Percentiles rank a stretch among this genome's conserved stretches.
These are phyloP conservation scores for Schwanniomyces yamadae DNA, from an alignment of 805 yeast genomes.

Conservation along the genomic window DNA sequence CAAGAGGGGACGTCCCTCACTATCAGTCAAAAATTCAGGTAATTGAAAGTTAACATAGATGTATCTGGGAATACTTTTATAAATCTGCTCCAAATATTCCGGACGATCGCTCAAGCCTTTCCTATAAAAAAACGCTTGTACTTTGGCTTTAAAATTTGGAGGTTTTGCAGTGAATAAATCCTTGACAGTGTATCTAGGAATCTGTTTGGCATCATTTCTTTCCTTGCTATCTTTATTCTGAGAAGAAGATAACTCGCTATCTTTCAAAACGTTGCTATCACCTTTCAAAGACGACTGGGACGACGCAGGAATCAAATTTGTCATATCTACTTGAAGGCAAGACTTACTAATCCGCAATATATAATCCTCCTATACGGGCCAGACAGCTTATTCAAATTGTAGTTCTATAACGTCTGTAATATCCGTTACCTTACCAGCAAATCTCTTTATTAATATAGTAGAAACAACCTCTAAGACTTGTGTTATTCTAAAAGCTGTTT, in stretches of 20 bases:
- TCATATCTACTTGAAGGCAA: too few species aligned
- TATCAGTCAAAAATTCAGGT: slow-evolving; percentile 42
- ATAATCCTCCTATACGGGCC: too few species aligned
- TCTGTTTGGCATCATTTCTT: not conserved
- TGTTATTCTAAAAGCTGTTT: too few species aligned
- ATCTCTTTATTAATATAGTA: too few species aligned
- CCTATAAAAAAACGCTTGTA: slow-evolving; percentile 18
- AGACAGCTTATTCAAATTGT: too few species aligned
- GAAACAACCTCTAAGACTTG: too few species aligned
- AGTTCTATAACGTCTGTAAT: too few species aligned
- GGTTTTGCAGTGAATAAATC: slow-evolving; percentile 18
- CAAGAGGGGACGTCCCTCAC: slow-evolving; percentile 31
- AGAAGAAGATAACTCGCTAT: not conserved
- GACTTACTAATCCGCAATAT: too few species aligned
- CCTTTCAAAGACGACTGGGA: slow-evolving; percentile 2
- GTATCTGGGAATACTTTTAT: slow-evolving; percentile 38
- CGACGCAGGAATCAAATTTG: not conserved
- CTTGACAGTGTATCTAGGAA: slow-evolving; percentile 8
- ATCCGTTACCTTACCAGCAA: too few species aligned
- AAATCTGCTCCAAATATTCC: slow-evolving; percentile 34
- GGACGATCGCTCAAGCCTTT: slow-evolving; percentile 32
- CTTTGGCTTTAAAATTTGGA: slow-evolving; percentile 20
- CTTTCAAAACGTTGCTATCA: not conserved
- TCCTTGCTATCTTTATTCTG: not conserved
- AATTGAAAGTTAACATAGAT: slow-evolving; percentile 51